phyloP scores from a whole-genome alignment of 1,284 basidiomycete genomes.

The Mycosarcoma mackinlayi region DNA sequence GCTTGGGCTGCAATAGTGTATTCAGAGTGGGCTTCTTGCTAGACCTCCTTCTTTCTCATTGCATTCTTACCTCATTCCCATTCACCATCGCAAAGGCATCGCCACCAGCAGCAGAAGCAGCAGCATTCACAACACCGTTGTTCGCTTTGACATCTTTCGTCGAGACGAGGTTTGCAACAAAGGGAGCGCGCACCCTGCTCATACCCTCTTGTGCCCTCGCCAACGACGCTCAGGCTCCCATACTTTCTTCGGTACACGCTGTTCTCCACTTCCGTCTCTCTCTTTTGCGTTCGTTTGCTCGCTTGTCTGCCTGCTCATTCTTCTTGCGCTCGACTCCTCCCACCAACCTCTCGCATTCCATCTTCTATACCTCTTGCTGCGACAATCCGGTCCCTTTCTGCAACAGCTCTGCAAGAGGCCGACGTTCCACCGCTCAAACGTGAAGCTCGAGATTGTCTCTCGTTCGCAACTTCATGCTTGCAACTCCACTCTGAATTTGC shows the following conservation, averaged over 20 bases:
- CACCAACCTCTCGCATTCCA: not conserved
- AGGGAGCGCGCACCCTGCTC: no score
- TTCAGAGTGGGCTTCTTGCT: no score
- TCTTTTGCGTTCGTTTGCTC: constrained; percentile 1
- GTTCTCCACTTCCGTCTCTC: no score
- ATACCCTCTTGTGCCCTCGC: no score
- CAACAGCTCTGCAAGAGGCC: no score
- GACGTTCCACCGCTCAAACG: no score
- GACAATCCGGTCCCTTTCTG: no score
- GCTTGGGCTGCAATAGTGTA: not conserved
- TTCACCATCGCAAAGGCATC: not conserved
- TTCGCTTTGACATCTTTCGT: not conserved
- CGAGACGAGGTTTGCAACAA: no score
- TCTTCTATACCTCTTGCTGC: constrained; percentile 1
- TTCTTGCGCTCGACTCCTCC: not conserved
- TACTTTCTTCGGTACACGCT: no score
- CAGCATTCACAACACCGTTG: not conserved
- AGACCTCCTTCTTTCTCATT: not conserved
- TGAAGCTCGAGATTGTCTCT: no score
- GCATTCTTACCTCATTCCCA: not conserved
- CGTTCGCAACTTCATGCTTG: constrained; percentile 3
- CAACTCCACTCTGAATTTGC: constrained; percentile 13
- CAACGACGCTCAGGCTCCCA: not conserved
- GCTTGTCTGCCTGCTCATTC: constrained; percentile 1
- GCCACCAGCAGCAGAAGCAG: not conserved